Evolutionary conservation across 2,329 filamentous ascomycete species (phyloP), one percentile per base, ranked within the genome.

Genomic region (Ilyonectria destructans): DNA sequence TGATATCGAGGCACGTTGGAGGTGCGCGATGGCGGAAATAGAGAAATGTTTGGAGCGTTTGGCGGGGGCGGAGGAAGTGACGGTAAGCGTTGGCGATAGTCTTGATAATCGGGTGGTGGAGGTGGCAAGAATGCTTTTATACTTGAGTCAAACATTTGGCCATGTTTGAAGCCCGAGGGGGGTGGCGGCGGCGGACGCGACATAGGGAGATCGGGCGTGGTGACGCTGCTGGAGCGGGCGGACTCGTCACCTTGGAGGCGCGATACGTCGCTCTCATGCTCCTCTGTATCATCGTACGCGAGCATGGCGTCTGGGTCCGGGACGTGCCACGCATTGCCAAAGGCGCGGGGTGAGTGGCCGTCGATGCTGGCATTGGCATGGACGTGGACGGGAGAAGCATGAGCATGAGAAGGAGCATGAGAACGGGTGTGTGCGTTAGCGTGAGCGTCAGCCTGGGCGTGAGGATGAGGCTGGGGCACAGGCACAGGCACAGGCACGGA

Each of bases 181-280:
- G 67, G 67, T 51, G 71, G 71, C 57, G 71, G 69, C 57, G 70
- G 70, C 9, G 68, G 72, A 58, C 72, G 72, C 31, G 70, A 65
- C 61, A 71, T 63, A 40, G 66, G 54, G 54, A 65, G 55, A 40
- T 79, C 75, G 23, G 73, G 77, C 45, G 76, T 77, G 21, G 77
- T 77, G 45, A 69, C 71, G 57, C 73, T 71, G 67, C 78, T 79
- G 7, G 77, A 75, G 29, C 74, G 67, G n/a, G 74, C 73, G 21
- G 78, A 79, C 56, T 74, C 67, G 62, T 77, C 72, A 55, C 74
- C 77, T 21, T 75, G 72, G 23, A 72, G 63, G 43, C 64, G 71
- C 68, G 71, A 77, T 61, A 71, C 70, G 62, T 77, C 75, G 69
- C 77, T 77, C 17, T 71, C 72, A 60, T 70, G 75, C 48, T 67